Percentiles rank a stretch among this genome's conserved stretches.
These are phyloP conservation scores for Trichoderma atrobrunneum DNA, from an alignment of 2,329 filamentous ascomycete species.

Conservation along the genomic window DNA sequence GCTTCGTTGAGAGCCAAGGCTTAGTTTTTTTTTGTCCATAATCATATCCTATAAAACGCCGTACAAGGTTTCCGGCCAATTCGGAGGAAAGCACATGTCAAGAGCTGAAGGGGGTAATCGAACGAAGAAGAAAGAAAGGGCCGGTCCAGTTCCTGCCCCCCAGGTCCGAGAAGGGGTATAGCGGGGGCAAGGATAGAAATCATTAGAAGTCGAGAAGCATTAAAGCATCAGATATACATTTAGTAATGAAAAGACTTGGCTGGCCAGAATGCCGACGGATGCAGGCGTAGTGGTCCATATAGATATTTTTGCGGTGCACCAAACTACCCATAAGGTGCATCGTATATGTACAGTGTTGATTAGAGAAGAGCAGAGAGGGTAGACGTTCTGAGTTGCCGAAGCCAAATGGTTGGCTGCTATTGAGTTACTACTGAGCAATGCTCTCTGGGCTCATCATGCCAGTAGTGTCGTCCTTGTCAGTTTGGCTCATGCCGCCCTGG, in stretches of 20 bases:
- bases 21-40: neutral
- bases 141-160: neutral
- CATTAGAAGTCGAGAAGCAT: constrained; percentile 10
- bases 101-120: neutral
- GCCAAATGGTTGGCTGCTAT: neutral
- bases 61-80: neutral
- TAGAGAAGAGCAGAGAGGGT: neutral
- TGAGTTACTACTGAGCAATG: constrained; percentile 48
- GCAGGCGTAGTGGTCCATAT: neutral
- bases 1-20: neutral
- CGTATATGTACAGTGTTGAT: constrained; percentile 6
- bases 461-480: constrained; percentile 64
- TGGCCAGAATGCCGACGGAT: neutral
- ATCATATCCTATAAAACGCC: constrained; percentile 14
- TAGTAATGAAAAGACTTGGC: constrained; percentile 1
- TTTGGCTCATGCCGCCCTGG: constrained; percentile 59
- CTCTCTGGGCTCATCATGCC: constrained; percentile 87
- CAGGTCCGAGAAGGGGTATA: constrained; percentile 15
- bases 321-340: neutral
- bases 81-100: neutral
- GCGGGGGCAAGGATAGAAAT: neutral
- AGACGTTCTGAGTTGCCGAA: neutral
- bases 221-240: constrained; percentile 14
- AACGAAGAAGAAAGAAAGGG: neutral
- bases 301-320: neutral